A percentile compares a stretch with the other conserved stretches of the same genome.
Conservation (phyloP, 2,329 filamentous ascomycete species). For the Xylaria sp. region DNA sequence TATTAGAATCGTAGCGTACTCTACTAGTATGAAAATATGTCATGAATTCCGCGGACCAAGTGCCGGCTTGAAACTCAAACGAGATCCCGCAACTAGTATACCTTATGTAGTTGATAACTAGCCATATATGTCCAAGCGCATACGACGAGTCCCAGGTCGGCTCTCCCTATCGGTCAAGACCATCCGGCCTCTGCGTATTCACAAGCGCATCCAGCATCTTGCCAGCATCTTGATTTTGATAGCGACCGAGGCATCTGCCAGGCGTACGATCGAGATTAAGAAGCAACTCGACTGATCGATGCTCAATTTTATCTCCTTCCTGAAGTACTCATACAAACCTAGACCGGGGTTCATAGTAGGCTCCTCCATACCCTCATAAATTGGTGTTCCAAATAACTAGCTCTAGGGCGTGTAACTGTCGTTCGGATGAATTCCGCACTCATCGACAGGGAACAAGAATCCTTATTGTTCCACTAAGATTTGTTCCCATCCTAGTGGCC, state of each 20-base stretch:
- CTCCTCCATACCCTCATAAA: not conserved
- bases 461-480: conserved; percentile 22
- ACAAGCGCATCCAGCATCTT: conserved; percentile 12
- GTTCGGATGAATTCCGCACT: conserved; percentile 35
- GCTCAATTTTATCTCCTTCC: conserved; percentile 5
- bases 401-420: not conserved
- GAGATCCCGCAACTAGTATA: conserved; percentile 16
- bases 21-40: not conserved
- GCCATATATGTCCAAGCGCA: conserved; percentile 9
- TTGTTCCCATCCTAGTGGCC: conserved; percentile 28
- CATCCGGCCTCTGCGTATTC: conserved; percentile 9
- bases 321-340: not conserved
- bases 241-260: not conserved
- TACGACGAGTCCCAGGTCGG: conserved; percentile 10
- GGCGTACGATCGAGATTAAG: not conserved
- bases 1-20: not conserved
- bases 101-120: not conserved
- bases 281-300: conserved; percentile 7
- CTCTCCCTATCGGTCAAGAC: conserved; percentile 18
- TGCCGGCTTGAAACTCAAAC: conserved; percentile 23
- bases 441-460: conserved; percentile 16
- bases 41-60: conserved; percentile 23
- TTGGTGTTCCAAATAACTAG: conserved; percentile 5
- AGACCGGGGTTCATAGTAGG: not conserved
- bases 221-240: not conserved